These are phyloP conservation scores for Naganishia friedmannii DNA, from an alignment of 768 basidiomycete genomes.

Conservation along the genomic window DNA sequence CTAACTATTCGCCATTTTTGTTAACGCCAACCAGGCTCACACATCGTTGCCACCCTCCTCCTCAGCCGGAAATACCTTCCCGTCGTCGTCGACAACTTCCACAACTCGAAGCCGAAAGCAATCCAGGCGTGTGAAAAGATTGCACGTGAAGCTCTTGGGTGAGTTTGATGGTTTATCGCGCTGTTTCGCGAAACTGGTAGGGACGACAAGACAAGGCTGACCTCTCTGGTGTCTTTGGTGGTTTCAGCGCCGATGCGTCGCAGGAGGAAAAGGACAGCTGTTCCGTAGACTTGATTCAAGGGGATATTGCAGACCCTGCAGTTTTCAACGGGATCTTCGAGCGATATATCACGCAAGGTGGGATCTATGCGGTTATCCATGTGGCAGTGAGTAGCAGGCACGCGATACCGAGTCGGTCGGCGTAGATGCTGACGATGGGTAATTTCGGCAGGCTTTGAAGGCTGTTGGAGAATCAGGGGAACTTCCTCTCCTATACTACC, in stretches of 20 bases:
- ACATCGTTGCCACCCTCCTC: conserved; percentile 82
- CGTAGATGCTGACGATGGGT: conserved; percentile 1
- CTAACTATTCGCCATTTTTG: not conserved
- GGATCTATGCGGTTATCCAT: conserved; percentile 95
- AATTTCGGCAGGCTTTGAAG: conserved; percentile 77
- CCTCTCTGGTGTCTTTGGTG: not conserved
- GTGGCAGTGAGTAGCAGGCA: conserved; percentile 68
- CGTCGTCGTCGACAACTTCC: conserved; percentile 89
- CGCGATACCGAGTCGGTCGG: not conserved
- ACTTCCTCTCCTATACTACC: conserved; percentile 87
- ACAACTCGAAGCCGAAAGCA: conserved; percentile 79
- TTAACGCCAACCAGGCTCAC: conserved; percentile 68
- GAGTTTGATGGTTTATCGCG: conserved; percentile 23
- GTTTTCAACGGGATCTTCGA: conserved; percentile 76
- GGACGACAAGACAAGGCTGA: not conserved
- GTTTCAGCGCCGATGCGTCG: not conserved
- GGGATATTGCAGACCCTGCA: conserved; percentile 70
- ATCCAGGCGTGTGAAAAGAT: conserved; percentile 70
- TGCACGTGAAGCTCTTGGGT: conserved; percentile 66
- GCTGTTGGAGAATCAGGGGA: conserved; percentile 95
- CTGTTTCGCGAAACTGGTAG: not conserved
- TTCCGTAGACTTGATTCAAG: conserved; percentile 58
- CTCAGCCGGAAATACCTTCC: conserved; percentile 86
- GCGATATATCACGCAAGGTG: conserved; percentile 72
- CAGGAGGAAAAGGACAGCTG: conserved; percentile 20